Evolutionary conservation across 345 rosid genomes (phyloP), one percentile per base, ranked within the genome.

Genomic region (Cochlearia excelsa): DNA sequence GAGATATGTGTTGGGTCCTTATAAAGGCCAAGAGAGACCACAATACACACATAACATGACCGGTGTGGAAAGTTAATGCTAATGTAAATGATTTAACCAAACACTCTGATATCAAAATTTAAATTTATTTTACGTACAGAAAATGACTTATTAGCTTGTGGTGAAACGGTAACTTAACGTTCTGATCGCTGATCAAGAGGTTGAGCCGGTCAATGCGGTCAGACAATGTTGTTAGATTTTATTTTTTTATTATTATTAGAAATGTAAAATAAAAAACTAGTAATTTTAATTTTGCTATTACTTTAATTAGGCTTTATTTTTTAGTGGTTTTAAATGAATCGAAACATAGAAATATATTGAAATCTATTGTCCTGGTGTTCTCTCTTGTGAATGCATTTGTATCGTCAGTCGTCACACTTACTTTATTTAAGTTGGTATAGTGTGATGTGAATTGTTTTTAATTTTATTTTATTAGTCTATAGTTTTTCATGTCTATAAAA

Each of bases 81-180:
- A 42, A 41, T 49, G 68, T 69, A 62, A 69, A 69, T 69, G 68
- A 52, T 29, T 42, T 26, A 43, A 70, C 74, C 74, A 70, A 70
- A 70, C 59, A 23, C 54, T 49, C 69, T 70, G 64, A 42, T 62
- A 1, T 60, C 31, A 16, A 46, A 38, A 57, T 61, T 54, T 31
- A 68, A 68, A 50, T 54, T 68, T 60, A 44, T 61, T 68, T 68
- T 61, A 46, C 73, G 38, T 51, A 44, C 45, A 40, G 55, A 68
- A 68, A 68, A 8, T 39, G 54, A 53, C 46, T n/a, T n/a, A n/a
- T n/a, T n/a, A n/a, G n/a, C n/a, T 60, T 37, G 11, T 28, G 45
- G 44, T 46, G 50, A 47, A 46, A 40, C 28, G 54, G 66, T 30
- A 67, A 59, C n/a, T 59, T 46, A 60, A 60, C 55, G 50, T 60